A percentile compares a stretch with the other conserved stretches of the same genome.
These are phyloP conservation scores for Micractinium sp. DNA, from an alignment of 139 green algal species.

Conservation along the genomic window DNA sequence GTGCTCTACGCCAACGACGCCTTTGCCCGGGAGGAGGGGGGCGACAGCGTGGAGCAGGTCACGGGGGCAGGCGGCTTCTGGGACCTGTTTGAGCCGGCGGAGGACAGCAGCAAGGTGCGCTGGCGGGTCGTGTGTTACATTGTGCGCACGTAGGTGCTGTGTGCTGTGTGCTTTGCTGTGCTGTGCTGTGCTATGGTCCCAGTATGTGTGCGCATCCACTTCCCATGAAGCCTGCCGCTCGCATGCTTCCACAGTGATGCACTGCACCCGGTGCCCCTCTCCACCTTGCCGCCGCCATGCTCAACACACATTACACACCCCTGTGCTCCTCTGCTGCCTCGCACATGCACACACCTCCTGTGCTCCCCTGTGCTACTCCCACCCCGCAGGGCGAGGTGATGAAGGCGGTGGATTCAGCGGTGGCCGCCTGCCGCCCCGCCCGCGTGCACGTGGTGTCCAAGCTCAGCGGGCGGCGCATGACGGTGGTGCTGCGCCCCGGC, in stretches of 20 bases:
- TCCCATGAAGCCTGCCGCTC: too few species aligned
- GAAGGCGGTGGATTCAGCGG: background rate
- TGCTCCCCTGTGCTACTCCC: background rate
- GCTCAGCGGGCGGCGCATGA: background rate
- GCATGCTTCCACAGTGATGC: too few species aligned
- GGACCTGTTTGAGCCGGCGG: constrained; percentile 29
- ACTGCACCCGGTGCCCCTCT: too few species aligned
- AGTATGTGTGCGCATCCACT: background rate
- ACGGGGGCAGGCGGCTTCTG: background rate
- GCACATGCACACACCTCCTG: background rate
- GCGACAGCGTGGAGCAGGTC: background rate
- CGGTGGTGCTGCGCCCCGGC: constrained; percentile 35
- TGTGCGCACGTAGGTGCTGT: background rate
- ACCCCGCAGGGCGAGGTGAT: background rate
- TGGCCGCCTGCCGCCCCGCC: background rate
- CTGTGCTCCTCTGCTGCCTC: background rate
- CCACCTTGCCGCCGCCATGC: background rate
- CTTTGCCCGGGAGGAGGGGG: constrained; percentile 14
- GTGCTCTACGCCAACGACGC: constrained; percentile 34
- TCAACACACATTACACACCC: too few species aligned
- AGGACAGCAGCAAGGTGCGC: too few species aligned
- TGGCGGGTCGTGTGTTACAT: background rate
- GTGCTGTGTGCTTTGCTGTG: background rate
- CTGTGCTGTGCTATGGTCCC: background rate
- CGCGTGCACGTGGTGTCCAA: background rate